phyloP scores from a whole-genome alignment of 306 rosid genomes.

The Ormosia emarginata region DNA sequence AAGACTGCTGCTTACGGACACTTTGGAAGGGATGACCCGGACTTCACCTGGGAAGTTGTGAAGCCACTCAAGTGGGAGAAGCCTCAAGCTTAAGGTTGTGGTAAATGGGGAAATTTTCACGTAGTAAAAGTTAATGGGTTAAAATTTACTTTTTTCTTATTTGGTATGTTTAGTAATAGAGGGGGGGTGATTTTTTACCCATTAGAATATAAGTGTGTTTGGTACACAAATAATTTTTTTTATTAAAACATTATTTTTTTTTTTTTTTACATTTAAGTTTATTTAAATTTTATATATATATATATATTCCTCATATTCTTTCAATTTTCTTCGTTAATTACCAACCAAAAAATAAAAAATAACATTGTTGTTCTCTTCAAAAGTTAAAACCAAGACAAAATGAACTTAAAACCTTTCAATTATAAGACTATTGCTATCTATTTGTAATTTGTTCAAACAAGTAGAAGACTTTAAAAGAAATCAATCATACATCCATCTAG shows the following conservation, averaged over 20 bases:
- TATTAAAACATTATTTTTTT: too few species aligned
- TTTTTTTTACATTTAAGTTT: too few species aligned
- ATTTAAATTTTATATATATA: too few species aligned
- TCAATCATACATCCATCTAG: not conserved
- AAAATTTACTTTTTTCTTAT: not conserved
- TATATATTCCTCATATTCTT: not conserved
- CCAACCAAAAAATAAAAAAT: not conserved
- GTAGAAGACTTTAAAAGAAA: too few species aligned
- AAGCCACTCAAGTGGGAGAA: conserved; percentile 24
- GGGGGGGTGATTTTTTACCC: not conserved
- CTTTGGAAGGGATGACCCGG: conserved; percentile 15
- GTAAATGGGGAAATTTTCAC: not conserved
- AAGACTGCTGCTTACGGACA: conserved; percentile 17
- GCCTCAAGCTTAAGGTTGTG: conserved; percentile 15
- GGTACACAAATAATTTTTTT: not conserved
- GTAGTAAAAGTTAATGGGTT: not conserved
- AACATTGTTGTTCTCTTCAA: too few species aligned
- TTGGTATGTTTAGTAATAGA: not conserved
- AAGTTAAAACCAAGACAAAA: too few species aligned
- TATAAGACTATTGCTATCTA: not conserved
- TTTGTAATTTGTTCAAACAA: not conserved
- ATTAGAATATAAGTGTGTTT: not conserved
- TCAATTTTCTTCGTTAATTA: too few species aligned
- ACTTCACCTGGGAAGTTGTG: conserved; percentile 25
- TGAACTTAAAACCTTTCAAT: too few species aligned